Percentiles rank a stretch among this genome's conserved stretches.
Conservation (phyloP, 2,329 filamentous ascomycete genomes). For the Fusarium phyllophilum region DNA sequence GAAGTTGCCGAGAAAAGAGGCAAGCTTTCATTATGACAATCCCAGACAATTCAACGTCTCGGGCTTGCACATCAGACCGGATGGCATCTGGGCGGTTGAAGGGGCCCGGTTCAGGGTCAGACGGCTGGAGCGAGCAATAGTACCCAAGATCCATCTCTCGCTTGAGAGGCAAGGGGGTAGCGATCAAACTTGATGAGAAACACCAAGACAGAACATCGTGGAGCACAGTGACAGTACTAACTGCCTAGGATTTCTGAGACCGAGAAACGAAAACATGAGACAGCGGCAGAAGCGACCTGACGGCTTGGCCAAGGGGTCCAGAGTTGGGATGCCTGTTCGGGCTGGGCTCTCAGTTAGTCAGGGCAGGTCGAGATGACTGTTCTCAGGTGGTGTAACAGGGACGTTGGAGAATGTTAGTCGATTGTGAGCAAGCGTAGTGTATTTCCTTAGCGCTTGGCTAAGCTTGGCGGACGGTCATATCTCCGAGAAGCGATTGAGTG, state of each 20-base stretch:
- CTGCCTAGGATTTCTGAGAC: slow-evolving; percentile 23
- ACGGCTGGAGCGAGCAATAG: slow-evolving; percentile 17
- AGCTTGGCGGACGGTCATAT: slow-evolving; percentile 22
- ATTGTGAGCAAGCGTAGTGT: background rate
- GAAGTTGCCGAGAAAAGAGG: slow-evolving; percentile 53
- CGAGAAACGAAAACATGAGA: slow-evolving; percentile 38
- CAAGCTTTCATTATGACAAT: slow-evolving; percentile 44
- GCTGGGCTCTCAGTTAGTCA: background rate
- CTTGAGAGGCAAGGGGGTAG: slow-evolving; percentile 7
- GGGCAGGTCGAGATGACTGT: slow-evolving; percentile 13
- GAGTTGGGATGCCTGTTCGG: background rate
- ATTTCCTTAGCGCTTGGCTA: slow-evolving; percentile 34
- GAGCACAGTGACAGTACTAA: slow-evolving; percentile 16
- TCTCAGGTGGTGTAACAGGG: slow-evolving; percentile 29
- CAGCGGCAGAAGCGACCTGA: slow-evolving; percentile 19
- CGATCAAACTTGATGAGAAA: slow-evolving; percentile 41
- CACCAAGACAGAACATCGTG: slow-evolving; percentile 30
- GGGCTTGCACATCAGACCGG: slow-evolving; percentile 47
- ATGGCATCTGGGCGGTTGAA: slow-evolving; percentile 42
- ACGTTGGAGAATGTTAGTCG: slow-evolving; percentile 29
- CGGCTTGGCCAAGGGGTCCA: slow-evolving; percentile 11
- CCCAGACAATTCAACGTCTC: slow-evolving; percentile 45
- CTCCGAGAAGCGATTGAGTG: slow-evolving; percentile 3
- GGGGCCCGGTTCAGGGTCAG: slow-evolving; percentile 30
- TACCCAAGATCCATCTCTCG: background rate